These are phyloP conservation scores for Zygoascus bituminiphila DNA, from an alignment of 805 yeast species.

Conservation along the genomic window DNA sequence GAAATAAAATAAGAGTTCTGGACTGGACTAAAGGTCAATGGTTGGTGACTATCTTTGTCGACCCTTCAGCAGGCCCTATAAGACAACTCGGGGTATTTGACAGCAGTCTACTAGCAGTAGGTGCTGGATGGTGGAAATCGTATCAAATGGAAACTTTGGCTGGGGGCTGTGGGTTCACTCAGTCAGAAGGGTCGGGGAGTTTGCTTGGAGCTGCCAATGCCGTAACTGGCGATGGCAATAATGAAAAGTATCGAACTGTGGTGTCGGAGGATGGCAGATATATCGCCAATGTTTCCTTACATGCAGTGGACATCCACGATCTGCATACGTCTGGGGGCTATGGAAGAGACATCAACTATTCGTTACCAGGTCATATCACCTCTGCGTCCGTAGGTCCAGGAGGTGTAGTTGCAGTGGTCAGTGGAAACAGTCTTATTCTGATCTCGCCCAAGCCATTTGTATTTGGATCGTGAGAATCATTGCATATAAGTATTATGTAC, in stretches of 20 bases:
- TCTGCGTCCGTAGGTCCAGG: neutral
- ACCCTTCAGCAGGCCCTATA: slow-evolving; percentile 8
- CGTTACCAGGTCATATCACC: slow-evolving; percentile 4
- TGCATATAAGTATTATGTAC: neutral
- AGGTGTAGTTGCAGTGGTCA: neutral
- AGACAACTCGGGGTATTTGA: slow-evolving; percentile 21
- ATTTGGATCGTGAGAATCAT: neutral
- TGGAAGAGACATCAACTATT: slow-evolving; percentile 4
- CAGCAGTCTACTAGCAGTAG: slow-evolving; percentile 26
- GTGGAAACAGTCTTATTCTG: neutral
- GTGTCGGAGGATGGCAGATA: slow-evolving; percentile 2
- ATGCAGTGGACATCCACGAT: slow-evolving; percentile 8
- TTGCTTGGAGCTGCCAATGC: slow-evolving; percentile 15
- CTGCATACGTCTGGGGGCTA: slow-evolving; percentile 11
- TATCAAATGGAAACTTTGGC: slow-evolving; percentile 21
- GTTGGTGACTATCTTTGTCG: slow-evolving; percentile 29
- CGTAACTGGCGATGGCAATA: neutral
- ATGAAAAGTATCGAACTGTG: neutral
- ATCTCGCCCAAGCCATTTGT: neutral
- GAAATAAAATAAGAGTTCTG: slow-evolving; percentile 25
- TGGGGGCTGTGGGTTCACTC: slow-evolving; percentile 33
- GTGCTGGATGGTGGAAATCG: slow-evolving; percentile 31
- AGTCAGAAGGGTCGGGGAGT: slow-evolving; percentile 15
- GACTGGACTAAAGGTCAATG: slow-evolving; percentile 30
- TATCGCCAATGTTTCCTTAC: slow-evolving; percentile 4